A percentile compares a stretch with the other conserved stretches of the same genome.
phyloP scores from a whole-genome alignment of 2,329 filamentous ascomycete species.

The Thyridium curvatum region DNA sequence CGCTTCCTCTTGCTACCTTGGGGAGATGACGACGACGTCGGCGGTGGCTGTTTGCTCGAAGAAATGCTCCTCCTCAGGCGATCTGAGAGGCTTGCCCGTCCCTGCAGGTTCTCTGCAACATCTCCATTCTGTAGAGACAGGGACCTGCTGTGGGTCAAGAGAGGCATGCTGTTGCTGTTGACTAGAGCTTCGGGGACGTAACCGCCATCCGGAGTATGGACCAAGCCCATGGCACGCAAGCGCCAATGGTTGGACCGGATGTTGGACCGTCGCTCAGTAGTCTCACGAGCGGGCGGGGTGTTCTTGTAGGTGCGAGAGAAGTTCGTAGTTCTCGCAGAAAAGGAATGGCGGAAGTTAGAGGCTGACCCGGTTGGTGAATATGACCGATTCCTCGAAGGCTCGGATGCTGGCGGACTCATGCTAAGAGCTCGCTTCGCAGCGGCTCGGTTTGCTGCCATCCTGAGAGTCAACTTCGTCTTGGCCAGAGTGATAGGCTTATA shows the following conservation, averaged over 20 bases:
- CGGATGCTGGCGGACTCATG: too few relatives aligned
- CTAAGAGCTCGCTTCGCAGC: too few relatives aligned
- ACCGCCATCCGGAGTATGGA: constrained; percentile 15
- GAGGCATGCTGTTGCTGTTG: constrained; percentile 1
- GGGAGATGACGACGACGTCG: constrained; percentile 9
- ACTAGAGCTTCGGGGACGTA: constrained; percentile 39
- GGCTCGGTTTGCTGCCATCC: constrained; percentile 6
- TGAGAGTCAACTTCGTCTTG: constrained; percentile 5
- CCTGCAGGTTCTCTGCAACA: too few relatives aligned
- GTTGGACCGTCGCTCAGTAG: constrained; percentile 13
- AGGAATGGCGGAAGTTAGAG: constrained; percentile 12
- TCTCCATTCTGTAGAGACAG: too few relatives aligned
- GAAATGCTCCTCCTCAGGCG: background rate
- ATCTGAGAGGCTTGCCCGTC: too few relatives aligned
- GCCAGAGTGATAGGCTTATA: constrained; percentile 5
- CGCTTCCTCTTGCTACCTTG: constrained; percentile 21
- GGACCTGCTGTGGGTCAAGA: background rate
- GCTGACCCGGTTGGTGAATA: constrained; percentile 10
- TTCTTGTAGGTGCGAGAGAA: constrained; percentile 10
- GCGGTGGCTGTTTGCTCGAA: background rate
- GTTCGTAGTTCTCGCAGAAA: constrained; percentile 11
- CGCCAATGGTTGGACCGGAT: constrained; percentile 25
- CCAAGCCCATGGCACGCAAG: constrained; percentile 38
- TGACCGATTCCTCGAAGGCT: background rate
- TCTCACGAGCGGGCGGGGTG: background rate